phyloP scores from a whole-genome alignment of 2,329 filamentous ascomycete genomes.

The Neocucurbitaria cava region DNA sequence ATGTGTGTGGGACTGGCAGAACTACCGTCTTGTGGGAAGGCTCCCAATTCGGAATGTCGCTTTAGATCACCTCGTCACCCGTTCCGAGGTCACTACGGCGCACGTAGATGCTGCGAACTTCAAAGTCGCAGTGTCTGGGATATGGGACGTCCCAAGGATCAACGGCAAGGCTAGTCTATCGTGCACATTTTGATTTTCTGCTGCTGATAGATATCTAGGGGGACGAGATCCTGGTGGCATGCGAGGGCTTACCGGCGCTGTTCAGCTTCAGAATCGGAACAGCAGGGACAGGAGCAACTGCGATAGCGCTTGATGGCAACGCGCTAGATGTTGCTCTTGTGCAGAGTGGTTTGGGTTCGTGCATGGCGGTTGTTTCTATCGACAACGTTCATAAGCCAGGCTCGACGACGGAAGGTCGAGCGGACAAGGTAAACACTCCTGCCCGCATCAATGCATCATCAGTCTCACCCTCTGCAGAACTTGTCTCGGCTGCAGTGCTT shows the following conservation, averaged over 20 bases:
- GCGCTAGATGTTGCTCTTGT: slow-evolving; percentile 63
- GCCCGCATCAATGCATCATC: slow-evolving; percentile 1
- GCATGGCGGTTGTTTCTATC: slow-evolving; percentile 57
- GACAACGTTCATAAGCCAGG: slow-evolving; percentile 61
- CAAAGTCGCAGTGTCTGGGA: slow-evolving; percentile 59
- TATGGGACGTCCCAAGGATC: slow-evolving; percentile 52
- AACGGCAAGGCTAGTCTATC: slow-evolving; percentile 52
- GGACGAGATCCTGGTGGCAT: slow-evolving; percentile 49
- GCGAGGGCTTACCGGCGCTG: slow-evolving; percentile 63
- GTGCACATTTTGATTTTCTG: background rate
- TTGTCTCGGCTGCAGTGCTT: slow-evolving; percentile 36
- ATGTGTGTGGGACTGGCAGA: slow-evolving; percentile 82
- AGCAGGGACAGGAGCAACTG: slow-evolving; percentile 46
- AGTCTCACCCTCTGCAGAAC: slow-evolving; percentile 23
- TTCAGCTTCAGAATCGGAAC: slow-evolving; percentile 66
- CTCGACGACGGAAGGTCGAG: slow-evolving; percentile 54
- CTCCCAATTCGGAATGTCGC: slow-evolving; percentile 50
- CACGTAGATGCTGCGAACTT: slow-evolving; percentile 22
- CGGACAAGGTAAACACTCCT: slow-evolving; percentile 34
- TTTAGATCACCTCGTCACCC: slow-evolving; percentile 24
- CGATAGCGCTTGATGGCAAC: slow-evolving; percentile 67
- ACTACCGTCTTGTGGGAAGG: slow-evolving; percentile 61
- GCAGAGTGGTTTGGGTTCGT: slow-evolving; percentile 7
- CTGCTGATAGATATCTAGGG: slow-evolving; percentile 18
- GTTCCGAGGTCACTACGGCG: slow-evolving; percentile 17